phyloP scores from a whole-genome alignment of 257 asterid species.

The Salvia miltiorrhiza region DNA sequence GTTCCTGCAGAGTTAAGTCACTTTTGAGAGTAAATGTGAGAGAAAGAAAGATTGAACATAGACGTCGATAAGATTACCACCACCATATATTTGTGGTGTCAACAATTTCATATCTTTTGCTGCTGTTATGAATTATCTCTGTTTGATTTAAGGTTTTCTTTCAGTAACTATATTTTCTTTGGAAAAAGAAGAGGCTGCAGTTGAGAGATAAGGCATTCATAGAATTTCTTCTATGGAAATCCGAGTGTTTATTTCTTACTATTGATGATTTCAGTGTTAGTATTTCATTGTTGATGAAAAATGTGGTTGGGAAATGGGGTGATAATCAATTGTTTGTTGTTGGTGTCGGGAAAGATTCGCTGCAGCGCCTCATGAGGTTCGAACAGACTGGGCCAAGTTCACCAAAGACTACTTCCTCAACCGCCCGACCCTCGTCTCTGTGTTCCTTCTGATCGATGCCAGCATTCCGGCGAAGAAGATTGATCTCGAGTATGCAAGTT shows the following conservation, averaged over 20 bases:
- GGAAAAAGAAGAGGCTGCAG: neutral
- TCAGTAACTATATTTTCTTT: neutral
- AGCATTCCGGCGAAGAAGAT: slow-evolving; percentile 85
- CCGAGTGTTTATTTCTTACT: neutral
- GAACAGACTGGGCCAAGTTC: slow-evolving; percentile 87
- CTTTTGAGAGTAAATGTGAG: neutral
- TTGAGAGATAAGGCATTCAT: neutral
- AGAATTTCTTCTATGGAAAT: neutral
- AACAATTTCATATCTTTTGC: neutral
- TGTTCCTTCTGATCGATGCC: slow-evolving; percentile 94
- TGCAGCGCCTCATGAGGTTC: slow-evolving; percentile 86
- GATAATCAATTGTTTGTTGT: neutral
- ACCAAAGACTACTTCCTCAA: slow-evolving; percentile 90
- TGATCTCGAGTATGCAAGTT: slow-evolving; percentile 92
- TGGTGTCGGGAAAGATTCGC: slow-evolving; percentile 70
- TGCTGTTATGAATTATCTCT: neutral
- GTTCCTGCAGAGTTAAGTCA: neutral
- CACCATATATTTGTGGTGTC: neutral
- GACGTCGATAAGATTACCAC: no score
- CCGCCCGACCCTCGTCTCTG: slow-evolving; percentile 91
- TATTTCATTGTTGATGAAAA: neutral
- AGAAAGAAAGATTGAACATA: neutral
- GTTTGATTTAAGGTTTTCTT: neutral
- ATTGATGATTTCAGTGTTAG: neutral
- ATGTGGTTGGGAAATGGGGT: neutral